Evolutionary conservation across 345 rosid genomes (phyloP), one percentile per base, ranked within the genome.

Genomic region (Brassica nigra): DNA sequence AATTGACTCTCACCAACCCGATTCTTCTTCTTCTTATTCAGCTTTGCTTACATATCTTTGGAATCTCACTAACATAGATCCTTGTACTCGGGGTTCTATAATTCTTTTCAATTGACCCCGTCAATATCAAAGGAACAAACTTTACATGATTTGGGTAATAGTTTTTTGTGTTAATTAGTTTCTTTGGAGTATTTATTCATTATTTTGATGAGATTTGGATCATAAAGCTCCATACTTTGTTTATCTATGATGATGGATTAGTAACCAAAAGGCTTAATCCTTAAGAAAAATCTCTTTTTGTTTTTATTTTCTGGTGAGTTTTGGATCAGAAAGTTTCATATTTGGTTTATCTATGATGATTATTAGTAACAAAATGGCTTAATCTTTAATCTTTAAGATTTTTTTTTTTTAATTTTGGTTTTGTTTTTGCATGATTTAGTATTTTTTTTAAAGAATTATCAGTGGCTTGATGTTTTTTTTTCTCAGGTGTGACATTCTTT

Each of bases 1-100:
- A 71, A n/a, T 66, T 76, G 69, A 76, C 72, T 64, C 12, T 75
- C 74, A 61, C 2, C 69, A 31, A 18, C 36, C 68, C n/a, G 1
- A 27, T 3, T 57, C 12, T 58, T 36, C 14, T 58, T 36, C 14
- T 36, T 8, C 9, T 36, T 66, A 37, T 42, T 27, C 52, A 7
- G 73, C 15, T 76, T 76, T 70, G 30, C 75, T 34, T 47, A 6
- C 20, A 1, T 57, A 37, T 64, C 76, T 28, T 42, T 15, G 9
- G 59, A 73, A 29, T 73, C 67, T 55, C 49, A 3, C 44, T 8
- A 7, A 12, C 11, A 33, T 54, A 37, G 71, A 71, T 78, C 66
- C 4, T 36, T 3, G 2, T 62, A 37, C 69, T 62, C 39, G n/a
- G 15, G 58, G 1, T 54, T 54, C 57, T 52, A n/a, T 52, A 11